phyloP scores from a whole-genome alignment of 163 green algal genomes.

The Scenedesmus sp. region DNA sequence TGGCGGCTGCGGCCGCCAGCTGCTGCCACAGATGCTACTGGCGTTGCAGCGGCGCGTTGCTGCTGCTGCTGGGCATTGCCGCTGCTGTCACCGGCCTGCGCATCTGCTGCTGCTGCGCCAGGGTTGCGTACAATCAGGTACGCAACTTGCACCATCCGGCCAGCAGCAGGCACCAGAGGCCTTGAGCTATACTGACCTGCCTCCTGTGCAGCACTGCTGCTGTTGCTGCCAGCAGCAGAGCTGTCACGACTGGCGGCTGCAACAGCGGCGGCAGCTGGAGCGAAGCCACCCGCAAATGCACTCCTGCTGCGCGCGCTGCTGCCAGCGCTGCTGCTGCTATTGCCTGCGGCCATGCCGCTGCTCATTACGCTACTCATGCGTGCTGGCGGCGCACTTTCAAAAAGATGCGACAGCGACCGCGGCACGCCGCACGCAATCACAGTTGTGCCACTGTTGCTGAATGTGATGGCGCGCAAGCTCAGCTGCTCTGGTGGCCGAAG shows the following conservation, averaged over 20 bases:
- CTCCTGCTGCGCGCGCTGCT: constrained; percentile 1
- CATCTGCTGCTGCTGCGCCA: neutral
- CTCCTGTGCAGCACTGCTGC: neutral
- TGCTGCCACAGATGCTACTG: neutral
- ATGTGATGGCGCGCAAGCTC: constrained; percentile 38
- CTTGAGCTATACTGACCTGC: neutral
- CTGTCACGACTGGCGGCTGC: neutral
- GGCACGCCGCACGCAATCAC: constrained; percentile 52
- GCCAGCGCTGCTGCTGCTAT: constrained; percentile 12
- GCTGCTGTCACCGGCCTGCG: neutral
- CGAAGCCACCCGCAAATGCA: constrained; percentile 12
- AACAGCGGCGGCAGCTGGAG: neutral
- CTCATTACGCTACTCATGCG: neutral
- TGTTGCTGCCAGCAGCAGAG: neutral
- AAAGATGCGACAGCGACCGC: constrained; percentile 8
- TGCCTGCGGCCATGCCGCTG: neutral
- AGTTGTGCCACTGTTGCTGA: constrained; percentile 32
- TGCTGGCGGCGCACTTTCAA: neutral
- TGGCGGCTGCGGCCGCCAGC: neutral
- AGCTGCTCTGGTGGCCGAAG: constrained; percentile 31
- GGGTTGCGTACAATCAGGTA: constrained; percentile 19
- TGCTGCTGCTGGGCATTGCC: neutral
- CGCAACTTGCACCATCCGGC: constrained; percentile 20
- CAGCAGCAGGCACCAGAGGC: constrained; percentile 24
- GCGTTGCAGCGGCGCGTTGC: neutral